Conservation (phyloP, 148 eudicot genomes). For the Pharnaceum exiguum region DNA sequence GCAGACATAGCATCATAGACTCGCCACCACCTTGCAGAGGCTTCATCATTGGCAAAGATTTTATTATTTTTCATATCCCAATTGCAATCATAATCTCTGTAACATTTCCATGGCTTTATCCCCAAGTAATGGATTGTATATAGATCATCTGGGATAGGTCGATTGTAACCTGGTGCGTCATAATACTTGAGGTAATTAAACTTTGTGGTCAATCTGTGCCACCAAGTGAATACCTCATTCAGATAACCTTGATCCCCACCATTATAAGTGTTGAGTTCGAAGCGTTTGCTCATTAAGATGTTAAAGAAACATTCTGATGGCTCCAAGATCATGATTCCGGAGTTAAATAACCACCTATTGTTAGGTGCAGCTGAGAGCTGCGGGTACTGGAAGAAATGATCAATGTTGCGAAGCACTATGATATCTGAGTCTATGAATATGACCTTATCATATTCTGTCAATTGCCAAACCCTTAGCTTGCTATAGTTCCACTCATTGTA, state of each 20-base stretch:
- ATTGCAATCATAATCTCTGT: constrained; percentile 63
- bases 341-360: constrained; percentile 43
- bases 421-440: constrained; percentile 70
- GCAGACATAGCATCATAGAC: constrained; percentile 50
- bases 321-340: constrained; percentile 67
- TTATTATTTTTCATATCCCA: constrained; percentile 45
- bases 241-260: constrained; percentile 83
- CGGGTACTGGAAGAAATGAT: constrained; percentile 49
- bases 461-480: constrained; percentile 68
- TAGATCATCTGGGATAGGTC: constrained; percentile 24
- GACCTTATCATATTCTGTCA: constrained; percentile 53
- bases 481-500: constrained; percentile 80
- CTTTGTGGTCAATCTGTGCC: constrained; percentile 52
- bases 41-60: constrained; percentile 43
- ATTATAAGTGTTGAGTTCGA: constrained; percentile 41
- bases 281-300: constrained; percentile 38
- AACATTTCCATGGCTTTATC: constrained; percentile 72
- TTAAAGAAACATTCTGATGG: constrained; percentile 62
- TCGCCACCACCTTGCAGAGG: constrained; percentile 59
- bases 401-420: constrained; percentile 45
- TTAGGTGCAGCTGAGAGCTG: constrained; percentile 53
- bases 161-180: background rate
- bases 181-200: constrained; percentile 45
- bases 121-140: constrained; percentile 65
- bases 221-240: constrained; percentile 66